Evolutionary conservation across 768 basidiomycete species (phyloP), one percentile per base, ranked within the genome.

Genomic region (Tephrocybe sp.): DNA sequence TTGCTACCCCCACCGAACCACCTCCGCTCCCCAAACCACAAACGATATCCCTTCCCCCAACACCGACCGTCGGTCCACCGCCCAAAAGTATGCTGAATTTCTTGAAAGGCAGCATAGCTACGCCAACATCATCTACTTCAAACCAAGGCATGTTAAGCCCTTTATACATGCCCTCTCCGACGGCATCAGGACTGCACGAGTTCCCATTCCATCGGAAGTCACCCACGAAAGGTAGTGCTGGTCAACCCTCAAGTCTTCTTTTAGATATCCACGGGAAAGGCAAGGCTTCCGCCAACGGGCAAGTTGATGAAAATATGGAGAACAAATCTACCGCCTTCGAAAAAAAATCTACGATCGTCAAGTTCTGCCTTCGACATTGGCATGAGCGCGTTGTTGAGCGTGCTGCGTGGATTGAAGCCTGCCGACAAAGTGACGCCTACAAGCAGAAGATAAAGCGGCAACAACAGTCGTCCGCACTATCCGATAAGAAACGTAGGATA

Each of bases 341-440:
- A 18, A 71, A 68, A 40, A 71, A 67, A 48, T 66, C 74, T 23
- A 52, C 60, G 20, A 48, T 74, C 24, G 72, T 84, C 30, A 76
- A 71, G 54, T 58, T 65, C 30, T 68, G 59, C 30, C 80, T 82
- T 52, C 58, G 59, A 38, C 62, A 53, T 32, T 86, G 85, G 85
- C 61, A 73, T 57, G 65, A 75, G 54, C 71, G 71, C 40, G 56
- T 74, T 8, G 66, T 66, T 1, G 77, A 79, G 28, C 71, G 73
- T 46, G 73, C 67, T 32, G 78, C 73, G n/a, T 88, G 82, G 77
- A 60, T 75, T 4, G 83, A 86, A 44, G 88, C 88, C 0, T 79
- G 79, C 52, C 68, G 66, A 50, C 79, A 80, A 39, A 82, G 85
- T 50, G 78, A 86, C 23, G 73, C 71, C 3, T 90, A 90, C 63